These are phyloP conservation scores for Sporobolus alterniflorus DNA, from an alignment of 202 grass and related monocot genomes.

Conservation along the genomic window DNA sequence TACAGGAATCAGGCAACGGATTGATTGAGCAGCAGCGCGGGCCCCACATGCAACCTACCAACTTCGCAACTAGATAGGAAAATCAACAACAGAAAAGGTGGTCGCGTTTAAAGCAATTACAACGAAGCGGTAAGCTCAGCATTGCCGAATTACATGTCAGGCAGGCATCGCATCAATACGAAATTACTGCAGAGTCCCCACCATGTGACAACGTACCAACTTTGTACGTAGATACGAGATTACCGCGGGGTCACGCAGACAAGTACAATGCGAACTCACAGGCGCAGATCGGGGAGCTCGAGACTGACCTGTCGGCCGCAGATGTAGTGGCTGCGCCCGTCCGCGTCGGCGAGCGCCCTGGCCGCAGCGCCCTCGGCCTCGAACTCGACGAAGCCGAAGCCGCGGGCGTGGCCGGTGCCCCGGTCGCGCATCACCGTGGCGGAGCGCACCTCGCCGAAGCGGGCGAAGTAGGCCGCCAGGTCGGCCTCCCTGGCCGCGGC, in stretches of 20 bases:
- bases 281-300: slow-evolving; percentile 16
- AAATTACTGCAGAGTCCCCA: neutral
- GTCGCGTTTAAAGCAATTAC: too few relatives aligned
- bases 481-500: slow-evolving; percentile 55
- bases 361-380: slow-evolving; percentile 50
- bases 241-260: slow-evolving; percentile 1
- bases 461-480: slow-evolving; percentile 53
- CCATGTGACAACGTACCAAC: neutral
- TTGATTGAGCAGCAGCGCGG: neutral
- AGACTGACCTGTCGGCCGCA: slow-evolving; percentile 51
- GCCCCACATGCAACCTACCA: neutral
- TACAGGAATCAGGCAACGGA: neutral
- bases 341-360: slow-evolving; percentile 68
- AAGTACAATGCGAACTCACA: neutral
- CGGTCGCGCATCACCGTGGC: slow-evolving; percentile 65
- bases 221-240: neutral
- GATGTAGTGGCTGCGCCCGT: slow-evolving; percentile 57
- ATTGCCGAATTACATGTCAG: neutral
- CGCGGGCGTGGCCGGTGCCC: slow-evolving; percentile 67
- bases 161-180: neutral
- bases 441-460: slow-evolving; percentile 73
- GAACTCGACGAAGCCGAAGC: slow-evolving; percentile 94
- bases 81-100: too few relatives aligned
- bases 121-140: too few relatives aligned
- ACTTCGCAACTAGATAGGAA: neutral